Evolutionary conservation across 805 yeast genomes (phyloP).

Genomic region (Candida parachauliodes): DNA sequence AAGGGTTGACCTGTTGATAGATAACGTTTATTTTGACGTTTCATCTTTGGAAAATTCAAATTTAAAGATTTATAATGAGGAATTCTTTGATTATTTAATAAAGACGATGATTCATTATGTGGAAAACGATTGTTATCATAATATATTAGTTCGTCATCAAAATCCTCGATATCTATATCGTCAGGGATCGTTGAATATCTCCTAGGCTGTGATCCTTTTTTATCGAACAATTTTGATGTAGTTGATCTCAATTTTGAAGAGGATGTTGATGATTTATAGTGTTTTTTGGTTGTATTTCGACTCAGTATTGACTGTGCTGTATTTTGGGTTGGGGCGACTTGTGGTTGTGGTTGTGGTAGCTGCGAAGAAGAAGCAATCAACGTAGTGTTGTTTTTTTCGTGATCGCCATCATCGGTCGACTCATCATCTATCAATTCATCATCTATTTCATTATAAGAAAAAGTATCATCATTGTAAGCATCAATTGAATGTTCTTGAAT

Average conservation of each 20-base stretch:
- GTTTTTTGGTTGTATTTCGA: constrained; percentile 21
- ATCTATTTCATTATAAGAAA: constrained; percentile 19
- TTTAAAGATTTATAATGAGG: constrained; percentile 43
- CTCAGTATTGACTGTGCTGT: constrained; percentile 13
- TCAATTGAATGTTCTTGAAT: constrained; percentile 15
- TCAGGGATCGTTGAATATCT: constrained; percentile 71
- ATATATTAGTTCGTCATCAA: constrained; percentile 50
- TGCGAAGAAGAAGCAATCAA: constrained; percentile 1
- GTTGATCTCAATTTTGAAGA: constrained; percentile 56
- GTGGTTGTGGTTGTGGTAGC: constrained; percentile 4
- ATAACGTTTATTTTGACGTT: constrained; percentile 27
- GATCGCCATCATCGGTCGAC: constrained; percentile 28
- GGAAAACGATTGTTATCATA: constrained; percentile 33
- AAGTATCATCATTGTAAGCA: constrained; percentile 20
- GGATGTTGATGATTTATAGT: constrained; percentile 28
- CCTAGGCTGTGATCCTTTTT: constrained; percentile 67
- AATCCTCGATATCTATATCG: constrained; percentile 52
- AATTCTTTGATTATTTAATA: constrained; percentile 27
- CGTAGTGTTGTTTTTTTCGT: constrained; percentile 9
- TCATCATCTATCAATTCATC: constrained; percentile 24
- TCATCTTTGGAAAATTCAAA: constrained; percentile 25
- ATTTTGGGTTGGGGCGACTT: constrained; percentile 3
- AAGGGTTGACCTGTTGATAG: constrained; percentile 35
- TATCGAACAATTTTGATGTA: constrained; percentile 69
- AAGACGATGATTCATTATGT: constrained; percentile 25